These are phyloP conservation scores for Brassica rapa DNA, from an alignment of 345 rosid species.

Conservation along the genomic window DNA sequence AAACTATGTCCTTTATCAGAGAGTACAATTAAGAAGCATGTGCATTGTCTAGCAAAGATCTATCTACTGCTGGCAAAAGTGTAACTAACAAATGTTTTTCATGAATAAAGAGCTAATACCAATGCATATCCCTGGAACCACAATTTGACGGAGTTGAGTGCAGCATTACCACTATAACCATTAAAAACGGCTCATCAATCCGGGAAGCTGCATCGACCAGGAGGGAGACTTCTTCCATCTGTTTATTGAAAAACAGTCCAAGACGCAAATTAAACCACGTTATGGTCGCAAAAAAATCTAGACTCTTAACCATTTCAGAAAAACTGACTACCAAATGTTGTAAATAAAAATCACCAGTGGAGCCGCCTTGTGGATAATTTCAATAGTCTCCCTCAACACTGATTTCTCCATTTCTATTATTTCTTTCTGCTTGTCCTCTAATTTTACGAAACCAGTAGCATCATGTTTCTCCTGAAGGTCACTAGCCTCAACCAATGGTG, in stretches of 20 bases:
- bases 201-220: slow-evolving; percentile 83
- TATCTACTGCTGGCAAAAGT: slow-evolving; percentile 38
- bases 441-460: slow-evolving; percentile 59
- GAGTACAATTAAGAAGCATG: slow-evolving; percentile 1
- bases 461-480: slow-evolving; percentile 35
- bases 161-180: slow-evolving; percentile 99
- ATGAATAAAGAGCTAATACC: slow-evolving; percentile 93
- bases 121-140: slow-evolving; percentile 92
- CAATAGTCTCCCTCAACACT: slow-evolving; percentile 59
- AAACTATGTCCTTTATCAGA: not conserved
- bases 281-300: slow-evolving; percentile 24
- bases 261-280: slow-evolving; percentile 43
- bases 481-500: slow-evolving; percentile 27
- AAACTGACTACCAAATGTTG: slow-evolving; percentile 52
- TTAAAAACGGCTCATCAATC: slow-evolving; percentile 92
- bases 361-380: slow-evolving; percentile 78
- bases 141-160: slow-evolving; percentile 97
- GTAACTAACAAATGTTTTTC: slow-evolving; percentile 36
- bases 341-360: slow-evolving; percentile 79
- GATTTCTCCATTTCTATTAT: slow-evolving; percentile 71
- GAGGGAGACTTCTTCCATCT: slow-evolving; percentile 97
- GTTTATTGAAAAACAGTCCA: slow-evolving; percentile 38
- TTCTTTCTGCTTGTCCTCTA: slow-evolving; percentile 72
- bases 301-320: slow-evolving; percentile 34
- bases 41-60: slow-evolving; percentile 10